Evolutionary conservation across 2,329 filamentous ascomycete genomes (phyloP), one percentile per base, ranked within the genome.

Genomic region (Trichoderma semiorbis): DNA sequence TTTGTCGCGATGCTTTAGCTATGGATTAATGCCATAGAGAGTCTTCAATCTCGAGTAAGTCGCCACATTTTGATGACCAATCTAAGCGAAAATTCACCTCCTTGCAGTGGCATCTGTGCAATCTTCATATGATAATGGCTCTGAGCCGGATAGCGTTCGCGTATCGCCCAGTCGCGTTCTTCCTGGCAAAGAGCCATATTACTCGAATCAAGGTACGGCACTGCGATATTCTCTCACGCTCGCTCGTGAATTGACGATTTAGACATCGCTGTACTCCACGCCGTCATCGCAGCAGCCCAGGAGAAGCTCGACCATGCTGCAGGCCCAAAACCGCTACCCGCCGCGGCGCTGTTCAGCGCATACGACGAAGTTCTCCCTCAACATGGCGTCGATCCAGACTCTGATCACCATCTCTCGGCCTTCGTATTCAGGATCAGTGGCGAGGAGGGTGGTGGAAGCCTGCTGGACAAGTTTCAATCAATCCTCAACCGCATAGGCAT

Each of bases 241-340:
- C 5, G 47, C 34, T 39, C 60, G 8, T 21, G 34, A 50, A 26
- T 55, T 21, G 65, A 61, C 36, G 36, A n/a, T 32, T 8, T 47
- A 94, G 95, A 97, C 83, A 92, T 97, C 80, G 87, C 88, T 73
- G 86, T 94, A 73, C 86, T 97, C 72, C 92, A 94, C 81, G 87
- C 92, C 72, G 93, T 97, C 77, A 90, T 97, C 77, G 84, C 85
- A 73, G 86, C 87, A 76, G 94, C 93, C 57, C 89, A 95, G 81
- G 84, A 88, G 53, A 86, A 92, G 34, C 85, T 89, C 68, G 83
- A 87, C 60, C 81, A 81, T 12, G 83, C 89, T 2, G 84, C 89
- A 1, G 87, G 90, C 71, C 86, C 86, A 63, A 88, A 92, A 76
- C 87, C 88, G 70, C 85, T 92, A 26, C 91, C 93, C 4, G 93